A percentile compares a stretch with the other conserved stretches of the same genome.
phyloP scores from a whole-genome alignment of 495 filamentous ascomycete species.

The Collariella sp. region DNA sequence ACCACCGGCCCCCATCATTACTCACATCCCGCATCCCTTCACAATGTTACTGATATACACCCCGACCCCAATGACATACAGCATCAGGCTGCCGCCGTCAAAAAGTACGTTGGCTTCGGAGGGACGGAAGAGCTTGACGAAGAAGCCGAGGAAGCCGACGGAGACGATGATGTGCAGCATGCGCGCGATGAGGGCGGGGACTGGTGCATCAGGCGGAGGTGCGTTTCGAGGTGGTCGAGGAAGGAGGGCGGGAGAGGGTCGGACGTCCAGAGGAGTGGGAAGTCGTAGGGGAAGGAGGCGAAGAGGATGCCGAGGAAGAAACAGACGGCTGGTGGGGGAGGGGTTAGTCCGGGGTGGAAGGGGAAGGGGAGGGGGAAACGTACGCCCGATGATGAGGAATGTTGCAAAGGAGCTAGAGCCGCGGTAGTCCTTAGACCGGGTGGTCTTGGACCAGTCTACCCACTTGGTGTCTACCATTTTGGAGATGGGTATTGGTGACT shows the following conservation, averaged over 20 bases:
- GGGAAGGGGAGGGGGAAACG: slow-evolving; percentile 23
- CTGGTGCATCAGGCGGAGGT: slow-evolving; percentile 77
- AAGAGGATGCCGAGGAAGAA: slow-evolving; percentile 99
- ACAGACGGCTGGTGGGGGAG: slow-evolving; percentile 54
- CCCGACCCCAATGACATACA: slow-evolving; percentile 84
- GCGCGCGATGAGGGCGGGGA: slow-evolving; percentile 86
- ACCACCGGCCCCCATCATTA: slow-evolving; percentile 46
- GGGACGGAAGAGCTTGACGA: slow-evolving; percentile 87
- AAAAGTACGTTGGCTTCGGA: slow-evolving; percentile 92
- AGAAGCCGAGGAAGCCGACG: slow-evolving; percentile 79
- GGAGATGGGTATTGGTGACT: not conserved
- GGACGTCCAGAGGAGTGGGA: slow-evolving; percentile 86
- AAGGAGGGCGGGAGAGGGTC: slow-evolving; percentile 52
- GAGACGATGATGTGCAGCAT: slow-evolving; percentile 88
- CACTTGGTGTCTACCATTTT: slow-evolving; percentile 28
- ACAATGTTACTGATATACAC: slow-evolving; percentile 94
- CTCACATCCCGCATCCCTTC: slow-evolving; percentile 80
- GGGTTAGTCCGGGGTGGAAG: slow-evolving; percentile 5
- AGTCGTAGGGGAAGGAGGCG: slow-evolving; percentile 95
- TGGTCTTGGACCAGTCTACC: slow-evolving; percentile 45
- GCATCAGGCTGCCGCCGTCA: slow-evolving; percentile 81
- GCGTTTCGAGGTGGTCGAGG: slow-evolving; percentile 72
- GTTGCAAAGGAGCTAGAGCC: slow-evolving; percentile 66
- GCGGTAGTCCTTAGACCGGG: slow-evolving; percentile 40
- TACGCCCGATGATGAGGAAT: slow-evolving; percentile 92